Base-by-base conservation (phyloP, 192 early-diverging fungal genomes). In the Globomyces pollinis-pini region DNA sequence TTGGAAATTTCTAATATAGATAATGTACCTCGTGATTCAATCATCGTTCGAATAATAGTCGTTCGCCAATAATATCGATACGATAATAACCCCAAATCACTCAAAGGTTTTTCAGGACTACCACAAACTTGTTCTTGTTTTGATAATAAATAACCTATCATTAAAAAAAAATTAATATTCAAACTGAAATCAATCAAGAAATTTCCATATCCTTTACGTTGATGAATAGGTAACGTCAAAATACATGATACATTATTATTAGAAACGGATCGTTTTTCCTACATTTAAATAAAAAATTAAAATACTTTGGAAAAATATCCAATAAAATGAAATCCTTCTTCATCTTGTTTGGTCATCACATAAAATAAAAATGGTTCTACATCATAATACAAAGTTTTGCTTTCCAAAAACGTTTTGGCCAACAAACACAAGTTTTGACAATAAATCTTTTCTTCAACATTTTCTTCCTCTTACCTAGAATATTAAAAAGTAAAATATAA, bases 241-340 rank as follows among this genome's bases (percentile, higher is more conserved):
- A 98, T 96, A 67, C 95, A 98, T 0, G 94, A 91, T n/a, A 98
- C 61, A 53, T 96, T 96, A 67, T 93, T 90, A 53, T 84, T 84
- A 28, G 89, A 87, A 11, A 85, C 72, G 0, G 91, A 92, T 5
- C 81, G 65, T 59, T 95, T 96, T 70, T 98, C 94, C 89, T 91
- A 63, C 23, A 32, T n/a, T 41, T 50, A 0, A 63, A 18, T 49
- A 47, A 24, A 89, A 88, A n/a, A n/a, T n/a, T n/a, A n/a, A n/a
- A n/a, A n/a, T n/a, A n/a, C n/a, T 76, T 99, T 99, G 32, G 93
- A 96, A 72, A 98, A 98, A 60, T 93, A 98, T 0, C 91, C 96
- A 9, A 89, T 86, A 62, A 94, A 84, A 21, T 84, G 80, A 38
- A 51, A 65, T 5, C 74, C 77, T 21, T 57, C 3, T 7, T 60